Base-by-base conservation (phyloP, 1,284 basidiomycete genomes). In the Spongiforma sp. region DNA sequence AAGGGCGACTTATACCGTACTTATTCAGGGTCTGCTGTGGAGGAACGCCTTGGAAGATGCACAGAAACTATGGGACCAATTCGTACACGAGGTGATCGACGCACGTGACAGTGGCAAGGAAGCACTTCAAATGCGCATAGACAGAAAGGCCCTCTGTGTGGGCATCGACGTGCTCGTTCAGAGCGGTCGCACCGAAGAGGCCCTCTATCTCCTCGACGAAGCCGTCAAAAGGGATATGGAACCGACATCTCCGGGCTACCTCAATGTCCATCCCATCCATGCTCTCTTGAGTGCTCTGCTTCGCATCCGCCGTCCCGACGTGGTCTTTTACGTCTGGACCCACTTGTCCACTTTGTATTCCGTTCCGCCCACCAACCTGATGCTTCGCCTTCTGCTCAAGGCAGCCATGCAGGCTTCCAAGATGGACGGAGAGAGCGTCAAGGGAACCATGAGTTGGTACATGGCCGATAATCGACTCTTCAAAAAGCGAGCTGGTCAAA, bases 251-350 rank as follows among this genome's bases (percentile, higher is more conserved):
- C 9, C 60, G n/a, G 32, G 21, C 36, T 73, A 63, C 54, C 62
- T 75, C 53, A 74, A 75, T 19, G 72, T 80, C 15, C 68, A 69
- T 34, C 75, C 81, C 1, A 72, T 90, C 58, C 90, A 89, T 68
- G 75, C 80, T 24, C 84, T 89, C 68, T 82, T 93, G 78, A 75
- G 79, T 10, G 65, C 74, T 5, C 63, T 76, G 34, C 67, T 76
- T 43, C 81, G 80, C 28, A 78, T 80, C 21, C 78, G 80, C 19
- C 82, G 88, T 6, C 89, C 88, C 0, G 88, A 89, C 67, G 74
- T 83, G 4, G 82, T 89, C 3, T 89, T 89, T 71, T 78, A 78
- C 50, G 68, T 93, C 10, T 93, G 89, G 86, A 86, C 87, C 26
- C 71, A 83, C 21, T 83, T 91, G 77, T 77, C 78, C 2, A 63